Evolutionary conservation across 106 monocot species (phyloP), one percentile per base, ranked within the genome.

Genomic region (Acanthochlamys bracteata): DNA sequence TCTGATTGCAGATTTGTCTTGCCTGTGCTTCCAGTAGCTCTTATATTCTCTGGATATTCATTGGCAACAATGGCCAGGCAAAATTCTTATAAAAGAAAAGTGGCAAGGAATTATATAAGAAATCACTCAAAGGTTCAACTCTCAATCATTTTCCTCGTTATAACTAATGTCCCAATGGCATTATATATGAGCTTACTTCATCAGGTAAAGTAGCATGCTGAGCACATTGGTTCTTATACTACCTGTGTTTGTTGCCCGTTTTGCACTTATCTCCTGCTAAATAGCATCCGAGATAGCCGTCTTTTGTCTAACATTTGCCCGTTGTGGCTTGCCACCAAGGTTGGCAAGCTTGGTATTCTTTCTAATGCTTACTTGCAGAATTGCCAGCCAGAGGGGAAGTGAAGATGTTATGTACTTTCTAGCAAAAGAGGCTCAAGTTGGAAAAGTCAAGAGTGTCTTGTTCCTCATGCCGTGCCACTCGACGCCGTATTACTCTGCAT

Each of bases 321-420:
- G 53, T 54, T 42, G 59, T 23, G 23, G 17, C 11, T 19, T 26
- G 27, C 41, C 4, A 41, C 33, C 17, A 54, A 11, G 20, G n/a
- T 7, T 23, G 51, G 24, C 26, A 8, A 51, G 49, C 72, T 55
- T 53, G 47, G 41, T 21, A 0, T 63, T 52, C 54, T 16, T 22
- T 13, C 33, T 20, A 45, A 69, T 69, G 57, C 60, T 61, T 73
- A 14, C 53, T 41, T 42, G 20, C 11, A 19, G 62, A 64, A 55
- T 71, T 82, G 82, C 55, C 65, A 74, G 75, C 27, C 74, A 96
- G 96, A 91, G 96, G 70, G 96, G 96, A 68, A 90, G 88, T 66
- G 96, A 96, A 85, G 96, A 91, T 79, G 91, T 80, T 25, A 96
- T 96, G 90, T 76, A 74, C 66, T 91, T 85, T 76, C 62, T 96